These are phyloP conservation scores for Tetrapyrgos nigripes DNA, from an alignment of 1,284 basidiomycete genomes.

Conservation along the genomic window DNA sequence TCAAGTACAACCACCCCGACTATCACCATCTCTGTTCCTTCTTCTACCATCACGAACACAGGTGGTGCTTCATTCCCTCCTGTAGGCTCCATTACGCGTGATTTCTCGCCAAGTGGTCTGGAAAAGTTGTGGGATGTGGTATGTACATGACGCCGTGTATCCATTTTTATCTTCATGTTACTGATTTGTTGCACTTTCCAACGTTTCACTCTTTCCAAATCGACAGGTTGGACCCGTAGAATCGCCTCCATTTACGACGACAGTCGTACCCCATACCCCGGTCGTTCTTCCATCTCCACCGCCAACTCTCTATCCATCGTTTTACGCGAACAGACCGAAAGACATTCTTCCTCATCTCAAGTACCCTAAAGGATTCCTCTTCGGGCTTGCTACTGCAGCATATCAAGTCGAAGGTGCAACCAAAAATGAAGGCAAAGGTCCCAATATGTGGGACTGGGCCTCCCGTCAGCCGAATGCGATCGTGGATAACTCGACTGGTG, in stretches of 20 bases:
- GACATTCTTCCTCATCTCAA: slow-evolving; percentile 47
- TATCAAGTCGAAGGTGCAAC: slow-evolving; percentile 57
- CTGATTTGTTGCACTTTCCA: background rate
- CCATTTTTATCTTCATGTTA: background rate
- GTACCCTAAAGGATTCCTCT: slow-evolving; percentile 49
- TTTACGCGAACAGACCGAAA: slow-evolving; percentile 48
- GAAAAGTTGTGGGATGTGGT: slow-evolving; percentile 51
- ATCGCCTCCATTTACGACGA: slow-evolving; percentile 54
- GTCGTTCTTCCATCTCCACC: slow-evolving; percentile 49
- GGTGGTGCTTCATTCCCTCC: slow-evolving; percentile 37
- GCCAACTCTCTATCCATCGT: slow-evolving; percentile 50
- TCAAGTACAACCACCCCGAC: background rate
- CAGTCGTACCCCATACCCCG: slow-evolving; percentile 43
- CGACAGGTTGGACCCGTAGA: slow-evolving; percentile 49
- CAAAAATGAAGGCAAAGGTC: slow-evolving; percentile 55
- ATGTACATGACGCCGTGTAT: slow-evolving; percentile 11
- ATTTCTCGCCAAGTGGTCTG: slow-evolving; percentile 45
- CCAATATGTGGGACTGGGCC: slow-evolving; percentile 55
- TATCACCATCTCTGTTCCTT: background rate
- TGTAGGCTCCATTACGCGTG: slow-evolving; percentile 44
- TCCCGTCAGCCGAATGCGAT: slow-evolving; percentile 47
- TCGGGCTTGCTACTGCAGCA: slow-evolving; percentile 55
- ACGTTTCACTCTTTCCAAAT: background rate
- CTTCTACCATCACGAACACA: background rate
- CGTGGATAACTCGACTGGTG: slow-evolving; percentile 48